These are phyloP conservation scores for Mortierella hygrophila DNA, from an alignment of 192 early-diverging fungal genomes.

Conservation along the genomic window DNA sequence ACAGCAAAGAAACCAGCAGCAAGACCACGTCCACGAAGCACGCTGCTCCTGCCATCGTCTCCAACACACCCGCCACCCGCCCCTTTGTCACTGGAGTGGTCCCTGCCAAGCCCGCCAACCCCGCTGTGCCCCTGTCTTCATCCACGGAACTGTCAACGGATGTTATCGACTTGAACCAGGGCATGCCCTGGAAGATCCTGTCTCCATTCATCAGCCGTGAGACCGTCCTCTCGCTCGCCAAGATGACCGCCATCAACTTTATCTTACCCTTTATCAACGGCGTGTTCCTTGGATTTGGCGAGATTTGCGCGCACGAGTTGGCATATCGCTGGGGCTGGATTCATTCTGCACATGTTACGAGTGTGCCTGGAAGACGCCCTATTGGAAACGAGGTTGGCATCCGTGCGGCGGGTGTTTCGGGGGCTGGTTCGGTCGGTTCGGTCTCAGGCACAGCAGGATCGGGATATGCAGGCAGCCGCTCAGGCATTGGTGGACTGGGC, in stretches of 20 bases:
- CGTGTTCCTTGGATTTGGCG: constrained; percentile 81
- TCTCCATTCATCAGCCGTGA: constrained; percentile 43
- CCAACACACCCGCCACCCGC: neutral
- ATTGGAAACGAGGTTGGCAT: constrained; percentile 25
- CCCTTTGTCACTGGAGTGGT: neutral
- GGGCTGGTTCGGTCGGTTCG: constrained; percentile 22
- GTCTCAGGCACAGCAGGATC: constrained; percentile 1
- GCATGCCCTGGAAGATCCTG: constrained; percentile 54
- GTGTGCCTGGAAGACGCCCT: constrained; percentile 25
- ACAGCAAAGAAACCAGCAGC: neutral
- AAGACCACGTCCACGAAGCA: neutral
- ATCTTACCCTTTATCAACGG: constrained; percentile 71
- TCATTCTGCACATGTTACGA: constrained; percentile 41
- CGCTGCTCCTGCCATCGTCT: neutral
- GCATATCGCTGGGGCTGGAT: constrained; percentile 82
- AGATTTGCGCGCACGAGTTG: constrained; percentile 86
- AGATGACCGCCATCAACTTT: constrained; percentile 68
- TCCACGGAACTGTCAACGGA: constrained; percentile 20
- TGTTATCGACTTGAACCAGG: constrained; percentile 49
- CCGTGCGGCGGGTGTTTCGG: constrained; percentile 32
- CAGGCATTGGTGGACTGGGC: constrained; percentile 45
- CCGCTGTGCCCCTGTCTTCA: neutral
- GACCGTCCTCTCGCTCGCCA: constrained; percentile 51
- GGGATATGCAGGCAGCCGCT: constrained; percentile 47
- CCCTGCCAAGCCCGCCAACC: neutral